Evolutionary conservation across 192 early-diverging fungal species (phyloP).

Genomic region (Coemansia sp.): DNA sequence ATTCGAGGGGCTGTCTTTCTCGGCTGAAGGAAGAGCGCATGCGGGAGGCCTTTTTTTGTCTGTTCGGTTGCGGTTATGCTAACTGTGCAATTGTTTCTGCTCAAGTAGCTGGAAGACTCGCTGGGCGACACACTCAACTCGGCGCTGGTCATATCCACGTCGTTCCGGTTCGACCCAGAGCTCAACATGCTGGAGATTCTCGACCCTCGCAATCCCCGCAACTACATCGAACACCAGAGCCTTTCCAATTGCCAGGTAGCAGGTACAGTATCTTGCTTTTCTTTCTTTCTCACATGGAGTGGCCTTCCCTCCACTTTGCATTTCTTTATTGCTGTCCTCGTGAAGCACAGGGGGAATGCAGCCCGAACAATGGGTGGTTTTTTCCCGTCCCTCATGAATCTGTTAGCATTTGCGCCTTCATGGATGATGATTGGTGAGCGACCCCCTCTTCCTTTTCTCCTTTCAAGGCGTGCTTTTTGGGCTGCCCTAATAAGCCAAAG

Average conservation of each 20-base stretch:
- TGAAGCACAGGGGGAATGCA: not conserved
- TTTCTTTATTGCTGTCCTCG: not conserved
- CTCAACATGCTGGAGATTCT: constrained; percentile 51
- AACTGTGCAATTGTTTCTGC: not conserved
- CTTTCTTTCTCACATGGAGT: not conserved
- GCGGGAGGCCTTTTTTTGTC: not conserved
- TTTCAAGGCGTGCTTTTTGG: no score
- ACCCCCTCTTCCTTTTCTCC: not conserved
- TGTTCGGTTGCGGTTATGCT: not conserved
- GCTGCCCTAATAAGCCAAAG: not conserved
- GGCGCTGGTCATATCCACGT: constrained; percentile 41
- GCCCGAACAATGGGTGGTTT: not conserved
- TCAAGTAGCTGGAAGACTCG: constrained; percentile 27
- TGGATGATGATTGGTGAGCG: not conserved
- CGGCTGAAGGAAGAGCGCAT: no score
- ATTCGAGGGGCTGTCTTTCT: no score
- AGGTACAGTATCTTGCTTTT: constrained; percentile 12
- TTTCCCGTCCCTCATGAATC: no score
- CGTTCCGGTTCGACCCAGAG: constrained; percentile 49
- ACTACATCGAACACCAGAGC: constrained; percentile 35
- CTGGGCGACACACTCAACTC: constrained; percentile 44
- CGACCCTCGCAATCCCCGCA: constrained; percentile 40
- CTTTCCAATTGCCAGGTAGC: constrained; percentile 34
- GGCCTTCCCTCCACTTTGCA: not conserved
- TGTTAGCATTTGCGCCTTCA: no score